phyloP scores from a whole-genome alignment of 2,329 filamentous ascomycete species.

The Trichoderma brevicompactum region DNA sequence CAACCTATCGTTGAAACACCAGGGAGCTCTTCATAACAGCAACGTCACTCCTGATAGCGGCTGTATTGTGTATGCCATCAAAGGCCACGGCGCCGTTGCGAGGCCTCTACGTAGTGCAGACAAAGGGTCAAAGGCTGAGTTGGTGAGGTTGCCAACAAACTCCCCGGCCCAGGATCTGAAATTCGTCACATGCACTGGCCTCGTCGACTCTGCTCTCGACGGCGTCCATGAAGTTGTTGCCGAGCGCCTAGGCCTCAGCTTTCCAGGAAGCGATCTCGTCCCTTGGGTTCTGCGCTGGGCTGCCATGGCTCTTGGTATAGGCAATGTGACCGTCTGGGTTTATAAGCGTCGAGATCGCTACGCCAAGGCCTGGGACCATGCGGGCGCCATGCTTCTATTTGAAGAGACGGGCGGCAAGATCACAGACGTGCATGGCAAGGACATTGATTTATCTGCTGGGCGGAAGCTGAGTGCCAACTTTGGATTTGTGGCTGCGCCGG shows the following conservation, averaged over 20 bases:
- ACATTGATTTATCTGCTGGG: slow-evolving; percentile 55
- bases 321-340: slow-evolving; percentile 60
- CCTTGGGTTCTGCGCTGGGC: slow-evolving; percentile 64
- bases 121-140: slow-evolving; percentile 18
- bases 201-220: slow-evolving; percentile 53
- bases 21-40: slow-evolving; percentile 48
- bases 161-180: slow-evolving; percentile 37
- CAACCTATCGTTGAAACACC: slow-evolving; percentile 48
- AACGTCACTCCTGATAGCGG: slow-evolving; percentile 52
- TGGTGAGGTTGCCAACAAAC: not conserved
- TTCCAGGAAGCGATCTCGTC: slow-evolving; percentile 56
- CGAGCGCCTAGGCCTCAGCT: slow-evolving; percentile 46
- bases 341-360: slow-evolving; percentile 54
- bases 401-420: slow-evolving; percentile 60
- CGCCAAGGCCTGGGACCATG: slow-evolving; percentile 64
- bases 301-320: slow-evolving; percentile 55
- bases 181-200: slow-evolving; percentile 53
- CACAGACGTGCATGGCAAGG: slow-evolving; percentile 57
- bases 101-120: slow-evolving; percentile 42
- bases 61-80: slow-evolving; percentile 56
- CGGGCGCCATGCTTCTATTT: slow-evolving; percentile 62
- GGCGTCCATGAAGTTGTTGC: slow-evolving; percentile 53
- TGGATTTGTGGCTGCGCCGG: slow-evolving; percentile 60
- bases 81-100: slow-evolving; percentile 53
- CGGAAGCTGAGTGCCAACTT: slow-evolving; percentile 56